phyloP scores from a whole-genome alignment of 2,329 filamentous ascomycete genomes.

The Neophaeococcomyces aloes region DNA sequence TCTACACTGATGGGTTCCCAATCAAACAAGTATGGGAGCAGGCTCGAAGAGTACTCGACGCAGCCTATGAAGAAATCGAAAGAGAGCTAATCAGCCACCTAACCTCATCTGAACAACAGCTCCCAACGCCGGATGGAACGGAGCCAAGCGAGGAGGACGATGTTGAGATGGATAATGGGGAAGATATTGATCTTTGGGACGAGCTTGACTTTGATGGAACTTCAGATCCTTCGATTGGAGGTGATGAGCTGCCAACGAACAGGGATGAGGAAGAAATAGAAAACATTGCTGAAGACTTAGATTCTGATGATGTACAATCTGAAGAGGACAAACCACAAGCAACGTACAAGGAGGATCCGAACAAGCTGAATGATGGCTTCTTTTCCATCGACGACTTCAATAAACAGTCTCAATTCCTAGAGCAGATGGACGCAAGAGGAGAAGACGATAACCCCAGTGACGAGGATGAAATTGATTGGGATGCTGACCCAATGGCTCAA shows the following conservation, averaged over 20 bases:
- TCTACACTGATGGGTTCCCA: conserved; percentile 80
- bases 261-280: conserved; percentile 30
- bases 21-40: conserved; percentile 91
- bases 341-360: conserved; percentile 58
- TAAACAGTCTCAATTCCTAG: conserved; percentile 78
- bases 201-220: conserved; percentile 24
- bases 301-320: conserved; percentile 21
- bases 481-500: conserved; percentile 56
- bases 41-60: conserved; percentile 64
- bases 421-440: conserved; percentile 71
- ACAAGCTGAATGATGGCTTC: conserved; percentile 92
- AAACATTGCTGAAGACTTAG: conserved; percentile 23
- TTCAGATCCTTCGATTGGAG: conserved; percentile 22
- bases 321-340: conserved; percentile 33
- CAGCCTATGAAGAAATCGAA: conserved; percentile 20
- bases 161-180: conserved; percentile 16
- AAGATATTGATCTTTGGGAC: conserved; percentile 22
- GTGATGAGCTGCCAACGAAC: conserved; percentile 19
- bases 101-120: conserved; percentile 4
- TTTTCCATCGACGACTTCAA: conserved; percentile 98
- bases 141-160: conserved; percentile 11
- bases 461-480: conserved; percentile 83
- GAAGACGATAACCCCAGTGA: conserved; percentile 68
- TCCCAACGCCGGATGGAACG: neutral
- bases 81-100: conserved; percentile 16